phyloP scores from a whole-genome alignment of 176 grass and related monocot species.

The Phragmites australis region DNA sequence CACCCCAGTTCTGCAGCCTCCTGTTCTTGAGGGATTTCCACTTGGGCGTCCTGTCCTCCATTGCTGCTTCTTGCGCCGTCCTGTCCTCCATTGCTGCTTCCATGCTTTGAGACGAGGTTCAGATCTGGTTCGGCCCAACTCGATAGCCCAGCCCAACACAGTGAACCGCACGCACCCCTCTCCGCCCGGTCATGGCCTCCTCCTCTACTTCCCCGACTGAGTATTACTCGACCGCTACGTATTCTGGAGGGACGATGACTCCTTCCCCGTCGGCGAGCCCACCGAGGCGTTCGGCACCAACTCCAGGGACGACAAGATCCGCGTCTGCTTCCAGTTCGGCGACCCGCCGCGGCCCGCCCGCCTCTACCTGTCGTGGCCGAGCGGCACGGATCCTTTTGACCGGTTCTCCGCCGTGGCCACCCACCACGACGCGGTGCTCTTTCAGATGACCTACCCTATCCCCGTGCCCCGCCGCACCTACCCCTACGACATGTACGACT shows the following conservation, averaged over 20 bases:
- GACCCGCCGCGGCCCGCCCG: background rate
- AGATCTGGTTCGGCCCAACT: background rate
- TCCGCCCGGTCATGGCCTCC: background rate
- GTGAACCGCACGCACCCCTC: too few relatives aligned
- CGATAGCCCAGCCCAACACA: too few relatives aligned
- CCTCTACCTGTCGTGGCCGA: background rate
- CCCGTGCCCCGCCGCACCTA: background rate
- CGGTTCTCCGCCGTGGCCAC: background rate
- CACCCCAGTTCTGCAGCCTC: constrained; percentile 96
- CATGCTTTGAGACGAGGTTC: background rate
- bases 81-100: constrained; percentile 22
- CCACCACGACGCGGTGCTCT: background rate
- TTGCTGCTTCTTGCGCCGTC: background rate
- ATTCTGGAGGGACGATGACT: background rate
- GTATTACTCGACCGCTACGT: background rate
- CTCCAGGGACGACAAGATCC: background rate
- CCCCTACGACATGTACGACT: background rate
- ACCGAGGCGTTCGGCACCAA: background rate
- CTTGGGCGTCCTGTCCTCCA: constrained; percentile 44
- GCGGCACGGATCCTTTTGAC: background rate
- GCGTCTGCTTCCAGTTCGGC: background rate
- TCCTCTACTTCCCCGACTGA: background rate
- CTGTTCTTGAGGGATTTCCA: constrained; percentile 88
- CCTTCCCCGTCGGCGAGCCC: background rate
- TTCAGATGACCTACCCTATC: background rate